Evolutionary conservation across 176 grass and related monocot genomes (phyloP).

Genomic region (Calamus simplicifolius): DNA sequence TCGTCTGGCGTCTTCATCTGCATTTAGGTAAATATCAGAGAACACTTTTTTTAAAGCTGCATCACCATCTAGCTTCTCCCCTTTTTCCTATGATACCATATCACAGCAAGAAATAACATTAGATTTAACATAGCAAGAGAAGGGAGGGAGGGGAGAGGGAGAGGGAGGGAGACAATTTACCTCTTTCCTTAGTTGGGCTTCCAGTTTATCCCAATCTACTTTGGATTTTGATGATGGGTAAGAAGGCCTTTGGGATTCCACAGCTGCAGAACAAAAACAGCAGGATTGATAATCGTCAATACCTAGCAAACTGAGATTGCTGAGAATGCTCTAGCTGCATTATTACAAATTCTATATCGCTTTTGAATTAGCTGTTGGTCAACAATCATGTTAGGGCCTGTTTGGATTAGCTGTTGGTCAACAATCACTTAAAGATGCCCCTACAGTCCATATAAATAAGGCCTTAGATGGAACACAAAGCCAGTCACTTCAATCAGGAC

Average conservation of each 20-base stretch:
- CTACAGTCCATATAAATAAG: too few relatives aligned
- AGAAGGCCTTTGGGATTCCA: slow-evolving; percentile 32
- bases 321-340: too few relatives aligned
- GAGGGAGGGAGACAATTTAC: slow-evolving; percentile 10
- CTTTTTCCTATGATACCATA: slow-evolving; percentile 52
- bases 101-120: neutral
- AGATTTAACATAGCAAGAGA: neutral
- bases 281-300: neutral
- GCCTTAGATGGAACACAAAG: too few relatives aligned
- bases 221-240: slow-evolving; percentile 82
- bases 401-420: too few relatives aligned
- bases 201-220: slow-evolving; percentile 78
- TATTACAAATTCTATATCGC: neutral
- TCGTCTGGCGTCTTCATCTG: slow-evolving; percentile 67
- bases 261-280: slow-evolving; percentile 25
- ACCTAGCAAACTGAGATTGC: too few relatives aligned
- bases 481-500: too few relatives aligned
- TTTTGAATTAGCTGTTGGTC: neutral
- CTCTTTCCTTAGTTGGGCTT: slow-evolving; percentile 79
- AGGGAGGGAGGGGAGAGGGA: neutral
- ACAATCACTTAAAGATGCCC: too few relatives aligned
- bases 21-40: slow-evolving; percentile 61
- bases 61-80: slow-evolving; percentile 81
- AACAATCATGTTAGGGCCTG: too few relatives aligned
- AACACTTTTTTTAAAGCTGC: slow-evolving; percentile 82